A percentile compares a stretch with the other conserved stretches of the same genome.
These are phyloP conservation scores for Calycina herbarum DNA, from an alignment of 2,329 filamentous ascomycete species.

Conservation along the genomic window DNA sequence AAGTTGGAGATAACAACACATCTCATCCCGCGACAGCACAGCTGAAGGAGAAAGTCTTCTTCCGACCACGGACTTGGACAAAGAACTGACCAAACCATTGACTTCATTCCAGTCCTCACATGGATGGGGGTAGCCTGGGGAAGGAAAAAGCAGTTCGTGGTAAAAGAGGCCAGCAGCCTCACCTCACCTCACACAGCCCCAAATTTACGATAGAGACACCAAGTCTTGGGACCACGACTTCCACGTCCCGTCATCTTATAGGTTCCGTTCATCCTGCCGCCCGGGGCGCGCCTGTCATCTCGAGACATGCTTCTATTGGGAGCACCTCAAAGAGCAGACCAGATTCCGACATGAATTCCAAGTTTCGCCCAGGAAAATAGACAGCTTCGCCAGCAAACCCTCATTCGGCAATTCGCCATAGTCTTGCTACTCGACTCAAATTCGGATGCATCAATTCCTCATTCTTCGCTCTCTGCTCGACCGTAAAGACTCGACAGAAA, in stretches of 20 bases:
- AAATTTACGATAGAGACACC: background rate
- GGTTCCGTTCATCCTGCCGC: background rate
- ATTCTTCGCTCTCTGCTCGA: background rate
- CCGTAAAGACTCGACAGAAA: background rate
- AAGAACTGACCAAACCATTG: background rate
- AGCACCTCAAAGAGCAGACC: background rate
- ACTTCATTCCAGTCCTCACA: background rate
- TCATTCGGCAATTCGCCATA: background rate
- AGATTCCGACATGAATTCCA: background rate
- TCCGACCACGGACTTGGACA: background rate
- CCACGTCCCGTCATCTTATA: background rate
- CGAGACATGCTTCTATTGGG: background rate
- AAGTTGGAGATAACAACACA: background rate
- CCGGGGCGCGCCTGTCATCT: background rate
- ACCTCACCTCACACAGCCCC: constrained; percentile 2
- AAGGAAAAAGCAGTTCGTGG: background rate
- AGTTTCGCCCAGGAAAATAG: background rate
- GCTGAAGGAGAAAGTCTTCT: background rate
- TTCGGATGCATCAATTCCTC: background rate
- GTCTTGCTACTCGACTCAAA: background rate
- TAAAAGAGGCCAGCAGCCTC: background rate
- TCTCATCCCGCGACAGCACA: background rate
- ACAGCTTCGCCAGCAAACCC: background rate
- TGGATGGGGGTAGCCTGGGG: background rate
- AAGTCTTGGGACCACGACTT: background rate